Evolutionary conservation across 805 yeast species (phyloP).

Genomic region (Ogataea dorogensis): DNA sequence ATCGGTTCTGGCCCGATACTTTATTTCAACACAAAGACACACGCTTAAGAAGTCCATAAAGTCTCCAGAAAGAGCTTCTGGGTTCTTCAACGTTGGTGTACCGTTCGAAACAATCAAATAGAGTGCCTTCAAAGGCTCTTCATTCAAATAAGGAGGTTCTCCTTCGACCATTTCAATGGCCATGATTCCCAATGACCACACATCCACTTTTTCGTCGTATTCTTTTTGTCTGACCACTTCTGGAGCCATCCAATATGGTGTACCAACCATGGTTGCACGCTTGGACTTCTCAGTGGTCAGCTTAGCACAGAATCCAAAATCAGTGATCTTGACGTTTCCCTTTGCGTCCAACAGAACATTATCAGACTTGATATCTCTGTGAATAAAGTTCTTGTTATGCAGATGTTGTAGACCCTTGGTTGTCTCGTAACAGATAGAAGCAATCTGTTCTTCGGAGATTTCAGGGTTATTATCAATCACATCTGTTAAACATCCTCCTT

Average conservation of each 20-base stretch:
- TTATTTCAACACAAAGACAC: constrained; percentile 91
- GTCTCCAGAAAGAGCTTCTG: constrained; percentile 65
- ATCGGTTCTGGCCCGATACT: constrained; percentile 85
- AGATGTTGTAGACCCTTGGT: constrained; percentile 87
- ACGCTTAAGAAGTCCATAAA: constrained; percentile 85
- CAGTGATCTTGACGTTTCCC: constrained; percentile 92
- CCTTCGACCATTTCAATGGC: constrained; percentile 98
- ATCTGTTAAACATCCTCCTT: constrained; percentile 96
- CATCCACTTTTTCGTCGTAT: constrained; percentile 94
- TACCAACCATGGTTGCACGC: constrained; percentile 98
- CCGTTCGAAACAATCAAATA: constrained; percentile 96
- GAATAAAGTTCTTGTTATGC: constrained; percentile 90
- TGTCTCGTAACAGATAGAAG: constrained; percentile 87
- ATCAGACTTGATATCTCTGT: constrained; percentile 95
- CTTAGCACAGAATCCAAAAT: constrained; percentile 95
- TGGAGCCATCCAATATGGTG: constrained; percentile 99
- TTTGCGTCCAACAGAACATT: constrained; percentile 79
- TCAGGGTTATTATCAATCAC: constrained; percentile 85
- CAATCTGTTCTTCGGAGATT: constrained; percentile 83
- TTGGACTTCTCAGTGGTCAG: constrained; percentile 76
- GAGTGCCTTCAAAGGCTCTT: constrained; percentile 90
- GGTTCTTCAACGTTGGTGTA: constrained; percentile 88
- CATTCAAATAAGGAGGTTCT: constrained; percentile 97
- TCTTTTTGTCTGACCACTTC: constrained; percentile 94
- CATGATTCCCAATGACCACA: constrained; percentile 98